Conservation (phyloP, 2,329 filamentous ascomycete species). For the Aspergillus puulaauensis region DNA sequence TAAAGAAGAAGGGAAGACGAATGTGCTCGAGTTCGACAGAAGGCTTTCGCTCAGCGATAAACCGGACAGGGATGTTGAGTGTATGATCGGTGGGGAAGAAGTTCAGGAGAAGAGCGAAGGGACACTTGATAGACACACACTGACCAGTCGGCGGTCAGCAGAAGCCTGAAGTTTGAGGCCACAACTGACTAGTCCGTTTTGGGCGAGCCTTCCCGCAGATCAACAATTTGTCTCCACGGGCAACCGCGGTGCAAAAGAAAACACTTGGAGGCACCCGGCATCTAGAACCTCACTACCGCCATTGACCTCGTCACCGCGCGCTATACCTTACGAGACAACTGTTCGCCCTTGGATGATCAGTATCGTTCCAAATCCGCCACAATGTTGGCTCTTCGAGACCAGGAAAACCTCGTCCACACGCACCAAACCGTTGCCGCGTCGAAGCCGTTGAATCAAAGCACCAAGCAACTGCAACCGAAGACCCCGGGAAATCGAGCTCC, state of each 20-base stretch:
- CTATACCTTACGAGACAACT: background rate
- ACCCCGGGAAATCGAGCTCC: conserved; percentile 74
- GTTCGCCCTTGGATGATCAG: conserved; percentile 20
- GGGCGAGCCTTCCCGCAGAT: conserved; percentile 6
- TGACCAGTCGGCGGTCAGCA: conserved; percentile 22
- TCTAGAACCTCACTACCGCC: conserved; percentile 22
- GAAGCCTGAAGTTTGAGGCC: conserved; percentile 10
- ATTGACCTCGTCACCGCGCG: background rate
- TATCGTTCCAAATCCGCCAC: conserved; percentile 25
- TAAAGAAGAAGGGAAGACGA: conserved; percentile 25
- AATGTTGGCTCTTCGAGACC: conserved; percentile 79
- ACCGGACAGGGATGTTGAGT: conserved; percentile 16
- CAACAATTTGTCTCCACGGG: conserved; percentile 37
- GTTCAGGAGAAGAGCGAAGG: conserved; percentile 19
- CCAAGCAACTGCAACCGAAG: conserved; percentile 65
- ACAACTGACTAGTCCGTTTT: conserved; percentile 1
- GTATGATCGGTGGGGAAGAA: conserved; percentile 15
- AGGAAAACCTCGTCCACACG: conserved; percentile 80
- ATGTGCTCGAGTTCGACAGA: conserved; percentile 19
- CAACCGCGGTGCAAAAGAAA: conserved; percentile 34
- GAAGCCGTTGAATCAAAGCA: conserved; percentile 69
- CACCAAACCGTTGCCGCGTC: conserved; percentile 69
- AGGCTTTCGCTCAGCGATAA: conserved; percentile 42
- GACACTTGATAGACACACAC: conserved; percentile 8
- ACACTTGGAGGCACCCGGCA: conserved; percentile 15